Base-by-base conservation (phyloP, 2,329 filamentous ascomycete species). In the Cryoendolithus antarcticus region DNA sequence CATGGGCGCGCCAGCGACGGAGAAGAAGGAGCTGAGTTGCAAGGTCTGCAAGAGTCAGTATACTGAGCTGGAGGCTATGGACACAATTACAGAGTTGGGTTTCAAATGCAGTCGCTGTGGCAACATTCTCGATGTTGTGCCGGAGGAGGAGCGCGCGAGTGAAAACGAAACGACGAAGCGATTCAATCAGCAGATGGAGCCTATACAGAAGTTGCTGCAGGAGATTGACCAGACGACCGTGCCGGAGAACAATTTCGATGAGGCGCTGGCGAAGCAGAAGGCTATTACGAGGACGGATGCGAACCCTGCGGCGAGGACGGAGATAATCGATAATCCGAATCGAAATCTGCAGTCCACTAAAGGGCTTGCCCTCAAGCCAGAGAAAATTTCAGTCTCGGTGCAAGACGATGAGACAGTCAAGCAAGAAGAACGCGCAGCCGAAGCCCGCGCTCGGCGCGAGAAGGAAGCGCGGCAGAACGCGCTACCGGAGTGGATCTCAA, bases 1-100 rank as follows among this genome's bases (percentile, higher is more conserved):
- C 10, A 80, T 85, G 42, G 83, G 84, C 10, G 78, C 84, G 11
- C 80, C 85, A 0, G 81, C 80, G 7, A 60, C 62, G 40, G 89
- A 96, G 61, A 82, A 86, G 59, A 95, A 95, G 60, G 91, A 96
- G 57, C 93, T 88, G 54, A 80, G 81, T 43, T 98, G 91, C 62
- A 67, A 72, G 27, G 74, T 77, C 41, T 98, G 91, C 65, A 77
- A 80, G 48, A 73, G 82, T 1, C 82, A 93, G 58, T 98, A 84
- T 74, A 93, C 88, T 2, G 75, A 82, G 47, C 77, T 96, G 61
- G 88, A 96, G 49, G 88, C 93, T 1, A 65, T 96, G 38, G 86
- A 93, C 62, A 78, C 74, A 43, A 70, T 78, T 31, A 61, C 64
- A 2, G 58, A 43, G 43, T 61, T 46, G 39, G 64, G 68, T 1